Percentiles rank a stretch among this genome's conserved stretches.
Conservation (phyloP, 106 monocot genomes). For the Dendrobium officinale region DNA sequence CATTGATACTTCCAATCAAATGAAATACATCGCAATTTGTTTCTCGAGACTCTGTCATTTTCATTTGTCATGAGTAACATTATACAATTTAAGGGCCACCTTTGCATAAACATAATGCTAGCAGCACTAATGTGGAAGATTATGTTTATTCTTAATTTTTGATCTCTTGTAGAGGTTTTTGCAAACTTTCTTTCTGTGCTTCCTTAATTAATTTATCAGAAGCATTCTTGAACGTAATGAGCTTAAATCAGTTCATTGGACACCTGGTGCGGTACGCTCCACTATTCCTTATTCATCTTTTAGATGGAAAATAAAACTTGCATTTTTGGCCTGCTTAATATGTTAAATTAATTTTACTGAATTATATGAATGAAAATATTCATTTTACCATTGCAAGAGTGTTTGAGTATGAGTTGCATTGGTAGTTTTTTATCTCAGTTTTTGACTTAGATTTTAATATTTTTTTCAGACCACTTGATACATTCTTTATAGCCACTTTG, state of each 20-base stretch:
- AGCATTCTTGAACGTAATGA: constrained; percentile 77
- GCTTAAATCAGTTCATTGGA: constrained; percentile 72
- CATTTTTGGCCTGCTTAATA: not conserved
- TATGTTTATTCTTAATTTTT: not conserved
- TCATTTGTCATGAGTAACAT: no score
- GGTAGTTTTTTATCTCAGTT: not conserved
- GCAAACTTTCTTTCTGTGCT: not conserved
- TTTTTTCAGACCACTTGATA: no score
- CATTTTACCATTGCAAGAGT: not conserved
- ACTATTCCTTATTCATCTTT: not conserved
- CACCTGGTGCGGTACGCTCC: constrained; percentile 51
- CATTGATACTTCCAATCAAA: not conserved
- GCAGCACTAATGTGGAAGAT: no score
- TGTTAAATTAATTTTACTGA: not conserved
- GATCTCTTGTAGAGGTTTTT: not conserved
- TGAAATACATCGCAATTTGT: no score
- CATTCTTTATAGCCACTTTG: no score
- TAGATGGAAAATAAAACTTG: not conserved
- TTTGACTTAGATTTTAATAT: no score
- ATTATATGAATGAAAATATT: not conserved
- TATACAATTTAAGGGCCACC: no score
- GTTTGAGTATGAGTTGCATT: no score
- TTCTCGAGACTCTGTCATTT: not conserved
- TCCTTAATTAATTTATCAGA: constrained; percentile 45
- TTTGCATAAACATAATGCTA: no score